Conservation (phyloP, 2,329 filamentous ascomycete species). For the Annulohypoxylon truncatum region DNA sequence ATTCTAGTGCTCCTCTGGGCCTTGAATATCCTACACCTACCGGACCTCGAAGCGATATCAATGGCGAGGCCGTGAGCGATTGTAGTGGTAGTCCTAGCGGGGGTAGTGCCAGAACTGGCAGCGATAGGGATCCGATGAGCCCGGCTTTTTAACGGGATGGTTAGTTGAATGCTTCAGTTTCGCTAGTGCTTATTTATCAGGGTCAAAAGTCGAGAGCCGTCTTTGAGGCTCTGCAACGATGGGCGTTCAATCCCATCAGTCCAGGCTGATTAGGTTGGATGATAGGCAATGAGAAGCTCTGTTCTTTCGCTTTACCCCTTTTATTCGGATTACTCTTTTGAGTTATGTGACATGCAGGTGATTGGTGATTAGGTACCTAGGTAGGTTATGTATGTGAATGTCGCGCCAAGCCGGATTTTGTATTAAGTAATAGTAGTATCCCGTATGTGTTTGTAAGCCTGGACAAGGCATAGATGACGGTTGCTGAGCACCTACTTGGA, state of each 20-base stretch:
- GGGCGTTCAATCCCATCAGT: slow-evolving; percentile 15
- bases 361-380: too few species aligned
- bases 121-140: slow-evolving; percentile 63
- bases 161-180: slow-evolving; percentile 15
- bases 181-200: slow-evolving; percentile 11
- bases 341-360: slow-evolving; percentile 13
- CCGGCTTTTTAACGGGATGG: slow-evolving; percentile 50
- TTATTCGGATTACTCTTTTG: not conserved
- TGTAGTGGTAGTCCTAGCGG: slow-evolving; percentile 54
- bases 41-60: slow-evolving; percentile 43
- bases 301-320: slow-evolving; percentile 36
- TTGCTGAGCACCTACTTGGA: not conserved
- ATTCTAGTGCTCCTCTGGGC: slow-evolving; percentile 38
- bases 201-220: slow-evolving; percentile 14
- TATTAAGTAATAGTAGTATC: not conserved
- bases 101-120: slow-evolving; percentile 61
- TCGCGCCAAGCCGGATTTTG: not conserved
- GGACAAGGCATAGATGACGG: not conserved
- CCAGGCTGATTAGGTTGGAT: slow-evolving; percentile 37
- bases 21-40: slow-evolving; percentile 47
- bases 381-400: not conserved
- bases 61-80: slow-evolving; percentile 52
- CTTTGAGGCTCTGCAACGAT: slow-evolving; percentile 29
- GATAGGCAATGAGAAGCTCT: slow-evolving; percentile 46
- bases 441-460: not conserved